Evolutionary conservation across 2,329 filamentous ascomycete species (phyloP).

Genomic region (Alternaria alternata): DNA sequence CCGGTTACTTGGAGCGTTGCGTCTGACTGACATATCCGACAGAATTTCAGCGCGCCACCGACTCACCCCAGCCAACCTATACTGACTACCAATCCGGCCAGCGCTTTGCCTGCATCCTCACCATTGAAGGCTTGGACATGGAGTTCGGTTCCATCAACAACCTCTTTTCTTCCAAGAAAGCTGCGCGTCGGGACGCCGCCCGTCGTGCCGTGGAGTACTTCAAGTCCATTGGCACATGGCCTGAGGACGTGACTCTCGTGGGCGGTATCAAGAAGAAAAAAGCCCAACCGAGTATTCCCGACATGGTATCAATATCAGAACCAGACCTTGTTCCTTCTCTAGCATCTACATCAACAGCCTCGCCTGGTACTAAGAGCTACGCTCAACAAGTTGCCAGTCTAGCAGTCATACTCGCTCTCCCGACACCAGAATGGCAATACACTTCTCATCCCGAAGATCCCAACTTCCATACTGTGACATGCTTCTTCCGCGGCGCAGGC

Average conservation of each 20-base stretch:
- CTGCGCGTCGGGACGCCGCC: constrained; percentile 54
- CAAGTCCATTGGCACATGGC: constrained; percentile 46
- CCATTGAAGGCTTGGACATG: constrained; percentile 29
- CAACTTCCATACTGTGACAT: constrained; percentile 48
- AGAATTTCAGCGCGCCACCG: constrained; percentile 43
- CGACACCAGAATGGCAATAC: constrained; percentile 33
- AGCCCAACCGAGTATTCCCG: neutral
- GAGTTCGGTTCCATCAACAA: constrained; percentile 48
- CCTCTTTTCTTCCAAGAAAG: constrained; percentile 52
- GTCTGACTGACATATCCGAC: constrained; percentile 4
- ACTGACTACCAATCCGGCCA: constrained; percentile 46
- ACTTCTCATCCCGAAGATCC: constrained; percentile 13
- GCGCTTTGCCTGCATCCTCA: constrained; percentile 43
- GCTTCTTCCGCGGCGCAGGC: constrained; percentile 42
- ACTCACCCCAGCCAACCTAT: constrained; percentile 46
- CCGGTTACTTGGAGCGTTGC: neutral
- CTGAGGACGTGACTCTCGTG: constrained; percentile 21
- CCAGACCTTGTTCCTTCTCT: neutral
- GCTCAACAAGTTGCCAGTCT: constrained; percentile 31
- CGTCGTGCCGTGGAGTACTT: constrained; percentile 53
- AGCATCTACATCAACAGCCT: neutral
- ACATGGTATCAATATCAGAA: neutral
- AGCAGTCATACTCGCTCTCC: constrained; percentile 30
- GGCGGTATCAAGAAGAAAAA: constrained; percentile 46
- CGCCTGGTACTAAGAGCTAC: neutral